A percentile compares a stretch with the other conserved stretches of the same genome.
phyloP scores from a whole-genome alignment of 257 asterid species.

The Paulownia fortunei region DNA sequence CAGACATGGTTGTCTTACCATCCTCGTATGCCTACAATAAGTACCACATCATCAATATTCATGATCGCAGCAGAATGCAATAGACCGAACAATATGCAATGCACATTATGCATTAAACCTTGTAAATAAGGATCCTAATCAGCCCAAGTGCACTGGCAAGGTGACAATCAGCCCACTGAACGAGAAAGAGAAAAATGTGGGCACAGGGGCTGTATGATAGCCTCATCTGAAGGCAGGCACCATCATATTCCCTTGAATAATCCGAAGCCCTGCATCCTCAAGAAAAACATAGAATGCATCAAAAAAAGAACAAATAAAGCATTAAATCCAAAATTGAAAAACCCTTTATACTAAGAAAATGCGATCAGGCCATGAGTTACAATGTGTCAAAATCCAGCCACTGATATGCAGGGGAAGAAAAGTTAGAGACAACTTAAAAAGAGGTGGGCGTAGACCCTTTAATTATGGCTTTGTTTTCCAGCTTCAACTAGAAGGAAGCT shows the following conservation, averaged over 20 bases:
- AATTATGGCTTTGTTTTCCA: not conserved
- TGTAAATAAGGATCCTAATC: slow-evolving; percentile 76
- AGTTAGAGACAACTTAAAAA: not conserved
- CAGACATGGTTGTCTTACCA: slow-evolving; percentile 79
- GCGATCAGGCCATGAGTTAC: not conserved
- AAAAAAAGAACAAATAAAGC: slow-evolving; percentile 17
- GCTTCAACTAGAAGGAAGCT: not conserved
- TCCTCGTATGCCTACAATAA: slow-evolving; percentile 73
- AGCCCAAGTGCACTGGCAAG: slow-evolving; percentile 85
- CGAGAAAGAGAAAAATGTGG: slow-evolving; percentile 69
- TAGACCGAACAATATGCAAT: not conserved
- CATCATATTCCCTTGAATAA: slow-evolving; percentile 68
- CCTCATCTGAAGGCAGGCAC: slow-evolving; percentile 91
- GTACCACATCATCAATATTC: slow-evolving; percentile 15
- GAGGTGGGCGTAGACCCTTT: not conserved
- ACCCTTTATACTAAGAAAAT: not conserved
- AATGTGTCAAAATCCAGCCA: not conserved
- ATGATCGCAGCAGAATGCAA: not conserved
- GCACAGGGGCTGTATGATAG: slow-evolving; percentile 94
- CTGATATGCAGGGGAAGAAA: not conserved
- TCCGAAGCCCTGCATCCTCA: slow-evolving; percentile 76
- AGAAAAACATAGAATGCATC: slow-evolving; percentile 1
- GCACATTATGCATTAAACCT: slow-evolving; percentile 45
- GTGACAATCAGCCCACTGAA: slow-evolving; percentile 90
- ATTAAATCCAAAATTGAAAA: not conserved